Evolutionary conservation across 352 stramenopile genomes (phyloP).

Genomic region (Discostella stelligera): DNA sequence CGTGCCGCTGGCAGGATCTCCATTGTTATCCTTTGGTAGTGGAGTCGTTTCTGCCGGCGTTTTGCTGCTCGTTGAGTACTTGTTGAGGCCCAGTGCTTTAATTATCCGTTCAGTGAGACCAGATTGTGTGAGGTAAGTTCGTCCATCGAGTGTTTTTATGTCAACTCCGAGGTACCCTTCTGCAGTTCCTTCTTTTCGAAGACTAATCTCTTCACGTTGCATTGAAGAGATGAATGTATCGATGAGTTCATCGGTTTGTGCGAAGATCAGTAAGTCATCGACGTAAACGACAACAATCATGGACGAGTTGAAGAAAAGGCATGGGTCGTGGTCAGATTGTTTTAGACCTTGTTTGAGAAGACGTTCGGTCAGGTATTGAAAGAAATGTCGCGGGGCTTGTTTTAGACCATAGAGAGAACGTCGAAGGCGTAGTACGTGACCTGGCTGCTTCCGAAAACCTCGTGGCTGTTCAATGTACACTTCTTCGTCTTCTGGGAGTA

Average conservation of each 20-base stretch:
- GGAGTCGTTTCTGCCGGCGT: background rate
- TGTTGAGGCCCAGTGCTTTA: slow-evolving; percentile 6
- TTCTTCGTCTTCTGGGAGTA: slow-evolving; percentile 2
- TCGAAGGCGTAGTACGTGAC: background rate
- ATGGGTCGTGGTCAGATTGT: slow-evolving; percentile 36
- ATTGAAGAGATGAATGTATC: slow-evolving; percentile 39
- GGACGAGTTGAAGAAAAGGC: slow-evolving; percentile 44
- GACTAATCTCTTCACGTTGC: slow-evolving; percentile 11
- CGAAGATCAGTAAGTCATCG: slow-evolving; percentile 48
- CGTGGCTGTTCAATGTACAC: slow-evolving; percentile 20
- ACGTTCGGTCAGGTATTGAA: background rate
- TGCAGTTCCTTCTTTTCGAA: slow-evolving; percentile 44
- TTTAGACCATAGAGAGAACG: slow-evolving; percentile 7
- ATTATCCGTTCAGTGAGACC: slow-evolving; percentile 2
- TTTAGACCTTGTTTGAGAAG: background rate
- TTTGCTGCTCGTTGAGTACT: slow-evolving; percentile 4
- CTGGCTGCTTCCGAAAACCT: slow-evolving; percentile 5
- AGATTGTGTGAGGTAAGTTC: slow-evolving; percentile 16
- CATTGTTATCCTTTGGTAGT: slow-evolving; percentile 2
- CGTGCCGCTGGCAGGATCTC: background rate
- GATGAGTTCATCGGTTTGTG: slow-evolving; percentile 13
- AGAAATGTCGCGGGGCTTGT: slow-evolving; percentile 17
- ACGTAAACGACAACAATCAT: slow-evolving; percentile 51
- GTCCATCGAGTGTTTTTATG: slow-evolving; percentile 14
- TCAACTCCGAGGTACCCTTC: slow-evolving; percentile 56